Percentiles rank a stretch among this genome's conserved stretches.
These are phyloP conservation scores for Straminergon stramineum DNA, from an alignment of 225 moss, liverwort and hornwort species.

Conservation along the genomic window DNA sequence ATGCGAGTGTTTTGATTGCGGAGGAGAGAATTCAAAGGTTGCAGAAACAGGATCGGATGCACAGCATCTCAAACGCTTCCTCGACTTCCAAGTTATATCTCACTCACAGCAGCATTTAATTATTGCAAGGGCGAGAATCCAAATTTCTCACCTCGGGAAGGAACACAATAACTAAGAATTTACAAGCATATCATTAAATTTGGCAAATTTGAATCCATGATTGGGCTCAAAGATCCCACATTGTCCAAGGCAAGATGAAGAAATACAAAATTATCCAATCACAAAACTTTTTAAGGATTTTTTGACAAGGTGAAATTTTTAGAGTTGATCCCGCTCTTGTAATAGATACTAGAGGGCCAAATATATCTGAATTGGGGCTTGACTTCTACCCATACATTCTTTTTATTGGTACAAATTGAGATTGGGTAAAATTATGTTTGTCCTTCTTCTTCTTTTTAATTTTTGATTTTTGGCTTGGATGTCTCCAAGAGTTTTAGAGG, in stretches of 20 bases:
- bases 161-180: background rate
- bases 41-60: background rate
- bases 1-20: background rate
- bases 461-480: background rate
- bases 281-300: background rate
- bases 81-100: background rate
- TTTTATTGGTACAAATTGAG: background rate
- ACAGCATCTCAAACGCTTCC: background rate
- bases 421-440: background rate
- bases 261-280: background rate
- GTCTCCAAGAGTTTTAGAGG: background rate
- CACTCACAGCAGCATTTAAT: background rate
- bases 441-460: background rate
- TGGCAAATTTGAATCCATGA: background rate
- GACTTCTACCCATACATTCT: no score
- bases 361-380: background rate
- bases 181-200: background rate
- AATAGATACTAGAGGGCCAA: background rate
- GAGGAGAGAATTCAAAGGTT: background rate
- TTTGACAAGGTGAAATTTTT: accelerated
- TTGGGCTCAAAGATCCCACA: background rate
- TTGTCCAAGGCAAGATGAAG: background rate
- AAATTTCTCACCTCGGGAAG: background rate
- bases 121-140: background rate
- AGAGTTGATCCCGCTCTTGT: no score